Evolutionary conservation across 2,329 filamentous ascomycete species (phyloP).

Genomic region (Fonsecaea pugnacius): DNA sequence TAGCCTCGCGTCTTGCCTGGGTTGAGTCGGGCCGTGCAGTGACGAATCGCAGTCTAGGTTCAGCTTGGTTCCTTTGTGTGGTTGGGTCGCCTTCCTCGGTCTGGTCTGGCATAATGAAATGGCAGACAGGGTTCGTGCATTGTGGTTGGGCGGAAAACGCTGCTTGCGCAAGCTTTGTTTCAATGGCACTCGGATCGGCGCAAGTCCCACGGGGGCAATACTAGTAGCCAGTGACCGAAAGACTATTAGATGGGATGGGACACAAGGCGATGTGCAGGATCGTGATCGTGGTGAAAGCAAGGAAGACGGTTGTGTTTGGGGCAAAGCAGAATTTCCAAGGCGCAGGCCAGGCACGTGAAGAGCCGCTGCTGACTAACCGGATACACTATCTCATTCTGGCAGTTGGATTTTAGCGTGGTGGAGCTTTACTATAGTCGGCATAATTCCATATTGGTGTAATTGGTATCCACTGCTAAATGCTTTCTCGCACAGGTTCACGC

Average conservation of each 20-base stretch:
- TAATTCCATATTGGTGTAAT: background rate
- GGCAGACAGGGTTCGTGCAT: constrained; percentile 2
- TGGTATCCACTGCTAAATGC: constrained; percentile 3
- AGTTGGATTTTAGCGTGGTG: constrained; percentile 1
- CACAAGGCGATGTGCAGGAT: background rate
- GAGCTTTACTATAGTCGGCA: background rate
- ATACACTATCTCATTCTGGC: background rate
- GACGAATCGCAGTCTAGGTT: constrained; percentile 7
- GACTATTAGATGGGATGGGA: background rate
- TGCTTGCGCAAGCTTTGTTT: background rate
- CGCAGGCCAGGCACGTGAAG: background rate
- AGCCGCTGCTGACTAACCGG: background rate
- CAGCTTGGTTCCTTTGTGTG: background rate
- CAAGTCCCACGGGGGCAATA: background rate
- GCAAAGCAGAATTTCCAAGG: background rate
- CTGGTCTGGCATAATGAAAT: constrained; percentile 10
- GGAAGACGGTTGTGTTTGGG: background rate
- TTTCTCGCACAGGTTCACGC: background rate
- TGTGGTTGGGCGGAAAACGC: constrained; percentile 8
- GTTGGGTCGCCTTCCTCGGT: constrained; percentile 5
- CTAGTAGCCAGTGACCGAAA: background rate
- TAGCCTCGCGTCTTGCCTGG: constrained; percentile 12
- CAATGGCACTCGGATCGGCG: background rate
- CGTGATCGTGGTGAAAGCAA: background rate
- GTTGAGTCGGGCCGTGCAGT: constrained; percentile 11